phyloP scores from a whole-genome alignment of 768 basidiomycete genomes.

The Strobilomyces confusus region DNA sequence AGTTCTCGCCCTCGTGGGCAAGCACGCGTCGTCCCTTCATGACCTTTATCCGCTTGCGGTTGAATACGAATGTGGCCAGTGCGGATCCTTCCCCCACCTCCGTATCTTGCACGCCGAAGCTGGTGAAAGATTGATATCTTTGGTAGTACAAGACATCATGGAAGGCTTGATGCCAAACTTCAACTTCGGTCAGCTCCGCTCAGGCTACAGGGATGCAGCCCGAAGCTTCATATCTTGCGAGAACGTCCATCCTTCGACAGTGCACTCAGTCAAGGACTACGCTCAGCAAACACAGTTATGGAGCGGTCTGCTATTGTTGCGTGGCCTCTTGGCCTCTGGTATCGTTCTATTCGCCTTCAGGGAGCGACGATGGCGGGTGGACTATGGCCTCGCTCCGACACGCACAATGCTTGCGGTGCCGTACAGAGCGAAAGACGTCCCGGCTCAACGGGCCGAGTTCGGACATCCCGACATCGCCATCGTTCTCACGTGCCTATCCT shows the following conservation, averaged over 20 bases:
- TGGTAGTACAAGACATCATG: conserved; percentile 2
- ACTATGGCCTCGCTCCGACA: neutral
- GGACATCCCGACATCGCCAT: too few relatives aligned
- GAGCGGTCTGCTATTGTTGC: too few relatives aligned
- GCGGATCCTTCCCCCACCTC: conserved; percentile 19
- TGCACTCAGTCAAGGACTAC: too few relatives aligned
- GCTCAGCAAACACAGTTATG: too few relatives aligned
- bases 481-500: too few relatives aligned
- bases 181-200: too few relatives aligned
- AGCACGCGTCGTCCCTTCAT: conserved; percentile 2
- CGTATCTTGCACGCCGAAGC: conserved; percentile 17
- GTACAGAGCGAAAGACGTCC: too few relatives aligned
- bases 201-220: conserved; percentile 12
- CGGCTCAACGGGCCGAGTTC: too few relatives aligned
- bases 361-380: too few relatives aligned
- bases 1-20: too few relatives aligned
- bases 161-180: neutral
- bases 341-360: too few relatives aligned
- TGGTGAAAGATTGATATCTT: conserved; percentile 8
- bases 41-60: neutral
- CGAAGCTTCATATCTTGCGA: conserved; percentile 21
- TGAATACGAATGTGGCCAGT: neutral
- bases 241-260: neutral
- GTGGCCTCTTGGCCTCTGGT: too few relatives aligned
- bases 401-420: conserved; percentile 37